These are phyloP conservation scores for Leccinum angustisporum DNA, from an alignment of 1,284 basidiomycete genomes.

Conservation along the genomic window DNA sequence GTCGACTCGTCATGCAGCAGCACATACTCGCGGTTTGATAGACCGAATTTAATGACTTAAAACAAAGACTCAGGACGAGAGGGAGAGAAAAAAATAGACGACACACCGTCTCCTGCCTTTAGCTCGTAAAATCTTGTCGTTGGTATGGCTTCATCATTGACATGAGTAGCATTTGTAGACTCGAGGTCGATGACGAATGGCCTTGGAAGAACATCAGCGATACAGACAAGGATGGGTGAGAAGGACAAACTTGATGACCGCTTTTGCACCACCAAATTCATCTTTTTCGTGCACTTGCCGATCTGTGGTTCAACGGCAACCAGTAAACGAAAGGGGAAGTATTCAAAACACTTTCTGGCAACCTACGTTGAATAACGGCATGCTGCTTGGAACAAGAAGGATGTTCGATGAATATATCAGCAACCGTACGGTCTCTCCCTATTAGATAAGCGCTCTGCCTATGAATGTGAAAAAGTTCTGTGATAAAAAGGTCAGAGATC, in stretches of 20 bases:
- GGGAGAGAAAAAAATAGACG: background rate
- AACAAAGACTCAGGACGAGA: conserved; percentile 9
- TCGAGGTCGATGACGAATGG: conserved; percentile 97
- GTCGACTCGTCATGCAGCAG: conserved; percentile 78
- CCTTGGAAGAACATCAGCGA: conserved; percentile 41
- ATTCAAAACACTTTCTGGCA: background rate
- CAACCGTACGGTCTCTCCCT: conserved; percentile 85
- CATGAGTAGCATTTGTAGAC: conserved; percentile 91
- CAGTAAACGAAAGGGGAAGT: conserved; percentile 9
- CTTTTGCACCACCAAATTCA: conserved; percentile 82
- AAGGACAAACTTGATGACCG: conserved; percentile 71
- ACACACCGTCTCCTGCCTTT: conserved; percentile 79
- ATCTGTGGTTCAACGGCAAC: conserved; percentile 43
- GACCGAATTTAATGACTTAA: conserved; percentile 89
- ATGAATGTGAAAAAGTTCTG: conserved; percentile 89
- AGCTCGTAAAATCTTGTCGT: conserved; percentile 90
- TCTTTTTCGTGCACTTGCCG: conserved; percentile 85
- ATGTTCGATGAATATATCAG: conserved; percentile 91
- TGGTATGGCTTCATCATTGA: conserved; percentile 87
- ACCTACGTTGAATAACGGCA: conserved; percentile 89
- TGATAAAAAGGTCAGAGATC: conserved; percentile 4
- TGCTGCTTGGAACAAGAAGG: conserved; percentile 99
- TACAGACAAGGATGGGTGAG: background rate
- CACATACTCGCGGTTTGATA: conserved; percentile 86
- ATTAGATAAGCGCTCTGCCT: conserved; percentile 93